Evolutionary conservation across 257 asterid species (phyloP).

Genomic region (Voacanga thouarsii): DNA sequence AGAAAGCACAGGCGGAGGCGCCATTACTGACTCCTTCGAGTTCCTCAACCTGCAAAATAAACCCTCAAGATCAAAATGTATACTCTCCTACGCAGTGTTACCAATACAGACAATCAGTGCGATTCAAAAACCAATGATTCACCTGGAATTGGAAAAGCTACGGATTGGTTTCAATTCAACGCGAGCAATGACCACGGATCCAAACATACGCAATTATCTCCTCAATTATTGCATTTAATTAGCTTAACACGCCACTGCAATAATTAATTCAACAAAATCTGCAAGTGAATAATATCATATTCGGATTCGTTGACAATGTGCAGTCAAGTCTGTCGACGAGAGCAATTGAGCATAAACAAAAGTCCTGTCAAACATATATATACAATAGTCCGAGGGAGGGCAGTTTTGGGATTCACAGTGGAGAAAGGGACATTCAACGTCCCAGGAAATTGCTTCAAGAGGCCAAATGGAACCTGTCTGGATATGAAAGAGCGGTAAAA

Average conservation of each 20-base stretch:
- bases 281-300: neutral
- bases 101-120: too few relatives aligned
- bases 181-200: slow-evolving; percentile 14
- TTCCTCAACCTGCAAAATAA: slow-evolving; percentile 36
- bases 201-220: slow-evolving; percentile 22
- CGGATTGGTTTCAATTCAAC: slow-evolving; percentile 22
- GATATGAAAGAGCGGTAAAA: neutral
- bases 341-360: neutral
- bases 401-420: neutral
- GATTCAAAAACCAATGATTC: neutral
- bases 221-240: neutral
- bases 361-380: too few relatives aligned
- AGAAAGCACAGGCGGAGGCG: slow-evolving; percentile 79
- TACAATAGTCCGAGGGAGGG: neutral
- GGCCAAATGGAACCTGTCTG: neutral
- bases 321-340: neutral
- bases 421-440: neutral
- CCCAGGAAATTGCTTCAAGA: neutral
- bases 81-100: neutral
- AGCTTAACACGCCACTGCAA: neutral
- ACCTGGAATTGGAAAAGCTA: slow-evolving; percentile 42
- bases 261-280: neutral
- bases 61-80: neutral
- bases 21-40: slow-evolving; percentile 46
- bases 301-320: neutral